Percentiles rank a stretch among this genome's conserved stretches.
These are phyloP conservation scores for Gorgonomyces haynaldii DNA, from an alignment of 192 early-diverging fungal species.

Conservation along the genomic window DNA sequence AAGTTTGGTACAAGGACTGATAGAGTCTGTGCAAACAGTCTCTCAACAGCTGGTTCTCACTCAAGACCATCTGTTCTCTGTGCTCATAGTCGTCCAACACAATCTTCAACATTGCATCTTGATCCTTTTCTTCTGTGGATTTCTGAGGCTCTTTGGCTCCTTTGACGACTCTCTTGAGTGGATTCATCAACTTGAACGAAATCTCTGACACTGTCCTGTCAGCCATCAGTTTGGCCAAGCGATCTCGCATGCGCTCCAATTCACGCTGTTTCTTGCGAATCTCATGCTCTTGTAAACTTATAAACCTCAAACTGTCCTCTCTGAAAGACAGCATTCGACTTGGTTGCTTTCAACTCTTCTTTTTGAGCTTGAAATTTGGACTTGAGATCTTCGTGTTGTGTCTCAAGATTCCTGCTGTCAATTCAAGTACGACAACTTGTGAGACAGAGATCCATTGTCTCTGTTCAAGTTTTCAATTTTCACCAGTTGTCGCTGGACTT, in stretches of 20 bases:
- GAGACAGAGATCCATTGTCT: background rate
- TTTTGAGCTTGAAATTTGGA: background rate
- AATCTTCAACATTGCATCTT: constrained; percentile 20
- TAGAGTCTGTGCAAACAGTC: no score
- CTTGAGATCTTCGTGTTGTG: background rate
- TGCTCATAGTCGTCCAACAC: constrained; percentile 30
- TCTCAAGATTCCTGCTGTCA: background rate
- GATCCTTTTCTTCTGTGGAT: no score
- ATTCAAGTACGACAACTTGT: background rate
- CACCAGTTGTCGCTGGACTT: background rate
- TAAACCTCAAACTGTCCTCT: background rate
- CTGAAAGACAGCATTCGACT: background rate
- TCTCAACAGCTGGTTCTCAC: constrained; percentile 28
- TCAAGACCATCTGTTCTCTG: constrained; percentile 25
- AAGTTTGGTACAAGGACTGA: no score
- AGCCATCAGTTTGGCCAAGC: background rate
- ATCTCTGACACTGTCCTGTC: background rate
- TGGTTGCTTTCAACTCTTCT: background rate
- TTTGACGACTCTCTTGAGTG: background rate
- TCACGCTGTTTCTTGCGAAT: background rate
- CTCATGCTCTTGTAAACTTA: background rate
- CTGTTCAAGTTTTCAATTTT: background rate
- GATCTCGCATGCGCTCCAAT: background rate
- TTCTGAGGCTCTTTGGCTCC: no score
- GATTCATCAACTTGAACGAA: background rate